Evolutionary conservation across 352 stramenopile species (phyloP).

Genomic region (Pythium monospermum): DNA sequence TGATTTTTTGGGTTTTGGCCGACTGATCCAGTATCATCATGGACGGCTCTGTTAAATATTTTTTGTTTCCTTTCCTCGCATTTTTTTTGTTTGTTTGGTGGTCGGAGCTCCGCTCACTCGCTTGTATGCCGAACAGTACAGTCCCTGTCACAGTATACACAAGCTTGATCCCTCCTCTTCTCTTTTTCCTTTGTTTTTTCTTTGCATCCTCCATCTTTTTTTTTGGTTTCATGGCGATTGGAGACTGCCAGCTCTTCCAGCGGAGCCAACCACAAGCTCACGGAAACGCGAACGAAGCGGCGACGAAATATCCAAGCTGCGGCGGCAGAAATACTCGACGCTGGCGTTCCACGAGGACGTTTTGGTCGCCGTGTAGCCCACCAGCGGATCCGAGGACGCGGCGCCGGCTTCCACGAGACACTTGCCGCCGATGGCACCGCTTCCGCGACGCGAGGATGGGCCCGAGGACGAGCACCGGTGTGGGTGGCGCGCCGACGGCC

Average conservation of each 20-base stretch:
- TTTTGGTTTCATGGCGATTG: slow-evolving; percentile 34
- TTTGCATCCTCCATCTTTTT: no score
- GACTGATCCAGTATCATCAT: neutral
- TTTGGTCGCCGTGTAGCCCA: slow-evolving; percentile 15
- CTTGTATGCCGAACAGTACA: no score
- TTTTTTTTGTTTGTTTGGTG: no score
- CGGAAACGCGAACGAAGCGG: slow-evolving; percentile 49
- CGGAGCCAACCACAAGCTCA: slow-evolving; percentile 57
- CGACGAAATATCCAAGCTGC: slow-evolving; percentile 65
- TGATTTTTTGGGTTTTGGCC: no score
- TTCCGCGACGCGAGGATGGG: no score
- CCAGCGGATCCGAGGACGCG: slow-evolving; percentile 50
- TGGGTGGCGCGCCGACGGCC: slow-evolving; percentile 20
- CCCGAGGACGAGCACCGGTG: slow-evolving; percentile 22
- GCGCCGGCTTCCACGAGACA: slow-evolving; percentile 24
- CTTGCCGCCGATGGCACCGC: slow-evolving; percentile 11
- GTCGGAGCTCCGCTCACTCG: no score
- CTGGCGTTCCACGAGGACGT: slow-evolving; percentile 27
- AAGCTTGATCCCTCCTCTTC: no score
- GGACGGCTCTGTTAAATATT: neutral
- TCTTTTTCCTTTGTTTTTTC: neutral
- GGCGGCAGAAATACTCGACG: slow-evolving; percentile 57
- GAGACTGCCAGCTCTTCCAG: slow-evolving; percentile 43
- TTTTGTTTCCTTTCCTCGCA: no score
- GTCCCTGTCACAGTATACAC: no score